Conservation (phyloP, 2,329 filamentous ascomycete species). For the Aspergillus udagawae region DNA sequence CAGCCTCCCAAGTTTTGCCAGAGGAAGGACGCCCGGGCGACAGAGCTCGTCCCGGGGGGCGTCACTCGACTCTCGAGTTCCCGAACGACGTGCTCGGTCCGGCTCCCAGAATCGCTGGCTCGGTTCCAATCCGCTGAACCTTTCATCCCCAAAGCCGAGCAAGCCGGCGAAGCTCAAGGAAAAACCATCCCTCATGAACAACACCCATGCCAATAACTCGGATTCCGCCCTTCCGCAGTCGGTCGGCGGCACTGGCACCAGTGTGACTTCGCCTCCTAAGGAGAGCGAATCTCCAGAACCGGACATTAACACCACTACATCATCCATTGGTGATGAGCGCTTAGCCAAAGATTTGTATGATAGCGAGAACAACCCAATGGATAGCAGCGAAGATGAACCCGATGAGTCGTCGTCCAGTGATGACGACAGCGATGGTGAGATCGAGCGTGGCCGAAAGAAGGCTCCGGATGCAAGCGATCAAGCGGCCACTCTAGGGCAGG, state of each 20-base stretch:
- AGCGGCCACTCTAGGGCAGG: slow-evolving; percentile 6
- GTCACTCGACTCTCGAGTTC: slow-evolving; percentile 35
- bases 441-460: slow-evolving; percentile 26
- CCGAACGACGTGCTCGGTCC: slow-evolving; percentile 16
- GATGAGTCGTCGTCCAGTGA: slow-evolving; percentile 57
- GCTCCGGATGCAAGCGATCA: slow-evolving; percentile 17
- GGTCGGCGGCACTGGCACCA: slow-evolving; percentile 52
- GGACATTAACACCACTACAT: slow-evolving; percentile 39
- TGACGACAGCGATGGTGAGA: slow-evolving; percentile 46
- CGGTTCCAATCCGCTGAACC: slow-evolving; percentile 48
- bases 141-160: slow-evolving; percentile 30
- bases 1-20: slow-evolving; percentile 31
- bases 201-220: slow-evolving; percentile 64
- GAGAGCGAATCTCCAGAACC: slow-evolving; percentile 29
- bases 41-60: slow-evolving; percentile 39
- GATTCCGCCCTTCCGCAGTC: slow-evolving; percentile 65
- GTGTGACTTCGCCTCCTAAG: slow-evolving; percentile 10
- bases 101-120: slow-evolving; percentile 41
- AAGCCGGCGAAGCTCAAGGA: slow-evolving; percentile 58
- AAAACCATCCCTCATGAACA: slow-evolving; percentile 62
- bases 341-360: slow-evolving; percentile 68
- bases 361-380: slow-evolving; percentile 59
- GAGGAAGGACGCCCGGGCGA: slow-evolving; percentile 34
- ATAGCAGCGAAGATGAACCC: slow-evolving; percentile 62
- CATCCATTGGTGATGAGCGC: slow-evolving; percentile 51